Evolutionary conservation across 805 yeast species (phyloP).

Genomic region (Hanseniaspora jakobsenii): DNA sequence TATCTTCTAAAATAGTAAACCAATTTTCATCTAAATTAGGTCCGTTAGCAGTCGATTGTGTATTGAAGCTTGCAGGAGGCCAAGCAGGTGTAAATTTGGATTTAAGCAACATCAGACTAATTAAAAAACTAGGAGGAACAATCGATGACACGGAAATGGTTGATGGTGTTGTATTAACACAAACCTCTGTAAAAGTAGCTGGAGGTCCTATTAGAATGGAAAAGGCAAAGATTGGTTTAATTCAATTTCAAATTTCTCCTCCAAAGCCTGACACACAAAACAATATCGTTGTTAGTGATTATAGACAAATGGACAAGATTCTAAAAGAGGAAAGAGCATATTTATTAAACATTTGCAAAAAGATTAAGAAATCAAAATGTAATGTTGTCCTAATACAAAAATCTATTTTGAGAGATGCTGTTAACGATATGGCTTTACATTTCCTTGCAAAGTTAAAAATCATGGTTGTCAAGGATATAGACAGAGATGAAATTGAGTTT

Average conservation of each 20-base stretch:
- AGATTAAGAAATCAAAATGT: conserved; percentile 93
- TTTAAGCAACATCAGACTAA: conserved; percentile 71
- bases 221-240: conserved; percentile 79
- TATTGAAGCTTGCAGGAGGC: conserved; percentile 58
- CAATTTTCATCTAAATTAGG: conserved; percentile 79
- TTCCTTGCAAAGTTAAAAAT: conserved; percentile 86
- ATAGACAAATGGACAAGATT: conserved; percentile 98
- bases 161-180: conserved; percentile 88
- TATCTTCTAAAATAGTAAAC: conserved; percentile 88
- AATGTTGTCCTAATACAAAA: conserved; percentile 82
- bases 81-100: conserved; percentile 46
- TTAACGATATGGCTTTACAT: conserved; percentile 86
- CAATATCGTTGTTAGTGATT: conserved; percentile 92
- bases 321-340: conserved; percentile 96
- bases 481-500: conserved; percentile 92
- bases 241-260: conserved; percentile 90
- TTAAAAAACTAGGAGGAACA: conserved; percentile 94
- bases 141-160: conserved; percentile 90
- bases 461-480: conserved; percentile 88
- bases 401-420: conserved; percentile 89
- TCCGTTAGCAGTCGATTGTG: conserved; percentile 90
- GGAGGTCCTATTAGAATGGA: conserved; percentile 94
- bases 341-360: conserved; percentile 84
- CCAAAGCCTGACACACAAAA: conserved; percentile 98
- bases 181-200: conserved; percentile 74